phyloP scores from a whole-genome alignment of 2,329 filamentous ascomycete species.

The Septoria linicola region DNA sequence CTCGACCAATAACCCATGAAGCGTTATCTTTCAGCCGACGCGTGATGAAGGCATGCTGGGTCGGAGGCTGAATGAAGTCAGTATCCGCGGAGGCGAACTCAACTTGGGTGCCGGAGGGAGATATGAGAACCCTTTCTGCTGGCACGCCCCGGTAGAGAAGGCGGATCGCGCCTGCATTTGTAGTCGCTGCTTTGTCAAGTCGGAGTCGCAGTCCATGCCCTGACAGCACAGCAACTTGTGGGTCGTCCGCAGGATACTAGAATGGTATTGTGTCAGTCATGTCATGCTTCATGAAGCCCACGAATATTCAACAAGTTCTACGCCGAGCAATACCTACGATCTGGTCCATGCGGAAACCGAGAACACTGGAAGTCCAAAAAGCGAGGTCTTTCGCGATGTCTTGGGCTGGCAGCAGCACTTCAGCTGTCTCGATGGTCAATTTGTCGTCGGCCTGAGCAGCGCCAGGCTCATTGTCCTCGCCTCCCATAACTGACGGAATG shows the following conservation, averaged over 20 bases:
- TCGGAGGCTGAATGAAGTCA: constrained; percentile 8
- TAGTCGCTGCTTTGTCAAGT: constrained; percentile 16
- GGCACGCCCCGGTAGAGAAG: constrained; percentile 4
- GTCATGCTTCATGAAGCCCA: too few species aligned
- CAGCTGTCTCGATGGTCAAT: constrained; percentile 14
- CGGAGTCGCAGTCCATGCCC: constrained; percentile 18
- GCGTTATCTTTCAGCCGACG: constrained; percentile 16
- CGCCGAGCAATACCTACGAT: constrained; percentile 2
- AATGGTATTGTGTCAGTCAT: background rate
- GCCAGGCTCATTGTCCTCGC: too few species aligned
- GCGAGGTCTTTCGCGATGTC: constrained; percentile 18
- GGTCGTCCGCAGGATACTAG: constrained; percentile 20
- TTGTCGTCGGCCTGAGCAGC: too few species aligned
- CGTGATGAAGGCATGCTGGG: constrained; percentile 13
- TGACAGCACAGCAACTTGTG: constrained; percentile 13
- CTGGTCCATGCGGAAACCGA: constrained; percentile 20
- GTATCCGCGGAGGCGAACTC: constrained; percentile 12
- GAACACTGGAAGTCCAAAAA: constrained; percentile 16
- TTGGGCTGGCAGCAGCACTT: constrained; percentile 17
- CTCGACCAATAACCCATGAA: constrained; percentile 18
- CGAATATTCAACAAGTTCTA: background rate
- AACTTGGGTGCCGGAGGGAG: constrained; percentile 17
- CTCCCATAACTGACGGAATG: too few species aligned
- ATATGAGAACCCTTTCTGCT: background rate
- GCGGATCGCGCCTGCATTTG: constrained; percentile 5